These are phyloP conservation scores for Veloboletus limbatus DNA, from an alignment of 1,284 basidiomycete species.

Conservation along the genomic window DNA sequence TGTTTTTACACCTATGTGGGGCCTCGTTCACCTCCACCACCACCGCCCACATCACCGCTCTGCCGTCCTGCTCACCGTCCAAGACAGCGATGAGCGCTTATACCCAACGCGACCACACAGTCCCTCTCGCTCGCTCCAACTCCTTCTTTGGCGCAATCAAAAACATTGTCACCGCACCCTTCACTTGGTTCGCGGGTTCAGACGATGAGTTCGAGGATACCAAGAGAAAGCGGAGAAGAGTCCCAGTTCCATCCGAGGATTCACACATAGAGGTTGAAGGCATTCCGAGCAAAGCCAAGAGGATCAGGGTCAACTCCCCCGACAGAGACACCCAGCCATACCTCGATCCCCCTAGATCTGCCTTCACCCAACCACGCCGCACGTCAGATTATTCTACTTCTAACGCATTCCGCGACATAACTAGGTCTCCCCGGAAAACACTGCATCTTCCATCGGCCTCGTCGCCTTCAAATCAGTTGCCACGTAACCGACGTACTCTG, in stretches of 20 bases:
- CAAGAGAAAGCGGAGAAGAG: slow-evolving; percentile 51
- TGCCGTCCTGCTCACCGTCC: slow-evolving; percentile 14
- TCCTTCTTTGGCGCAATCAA: slow-evolving; percentile 59
- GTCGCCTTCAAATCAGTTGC: slow-evolving; percentile 32
- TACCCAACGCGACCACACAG: slow-evolving; percentile 28
- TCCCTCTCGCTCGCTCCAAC: slow-evolving; percentile 42
- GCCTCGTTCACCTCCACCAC: slow-evolving; percentile 24
- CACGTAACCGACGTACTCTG: slow-evolving; percentile 38
- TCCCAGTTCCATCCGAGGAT: slow-evolving; percentile 35
- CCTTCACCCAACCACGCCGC: slow-evolving; percentile 37
- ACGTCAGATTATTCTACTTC: slow-evolving; percentile 7
- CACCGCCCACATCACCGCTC: slow-evolving; percentile 15
- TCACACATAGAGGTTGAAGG: slow-evolving; percentile 29
- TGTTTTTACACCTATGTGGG: slow-evolving; percentile 20
- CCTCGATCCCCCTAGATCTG: slow-evolving; percentile 53
- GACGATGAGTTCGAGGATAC: slow-evolving; percentile 46
- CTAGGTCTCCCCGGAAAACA: slow-evolving; percentile 29
- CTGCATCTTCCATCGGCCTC: slow-evolving; percentile 29
- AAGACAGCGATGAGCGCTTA: slow-evolving; percentile 32
- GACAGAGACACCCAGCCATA: slow-evolving; percentile 39
- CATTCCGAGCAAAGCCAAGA: slow-evolving; percentile 42
- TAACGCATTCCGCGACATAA: slow-evolving; percentile 11
- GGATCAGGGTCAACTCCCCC: slow-evolving; percentile 53
- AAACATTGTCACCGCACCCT: slow-evolving; percentile 61
- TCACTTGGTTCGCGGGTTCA: slow-evolving; percentile 53